phyloP scores from a whole-genome alignment of 768 basidiomycete genomes.

The Auriscalpium vulgare region DNA sequence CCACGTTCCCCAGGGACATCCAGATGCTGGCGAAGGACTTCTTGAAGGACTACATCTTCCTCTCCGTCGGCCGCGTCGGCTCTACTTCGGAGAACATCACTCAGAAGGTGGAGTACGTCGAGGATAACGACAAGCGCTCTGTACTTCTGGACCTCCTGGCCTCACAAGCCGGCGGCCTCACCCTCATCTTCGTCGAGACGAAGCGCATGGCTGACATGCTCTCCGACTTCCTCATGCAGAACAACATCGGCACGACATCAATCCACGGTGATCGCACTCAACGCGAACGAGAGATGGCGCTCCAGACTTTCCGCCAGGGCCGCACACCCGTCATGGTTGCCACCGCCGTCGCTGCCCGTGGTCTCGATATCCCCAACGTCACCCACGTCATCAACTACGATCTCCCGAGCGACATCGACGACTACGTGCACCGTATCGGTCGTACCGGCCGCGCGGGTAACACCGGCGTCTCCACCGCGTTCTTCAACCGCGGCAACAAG shows the following conservation, averaged over 20 bases:
- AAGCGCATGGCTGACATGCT: conserved; percentile 99
- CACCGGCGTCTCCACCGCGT: conserved; percentile 90
- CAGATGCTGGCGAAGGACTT: conserved; percentile 95
- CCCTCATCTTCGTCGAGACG: conserved; percentile 97
- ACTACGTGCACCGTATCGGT: conserved; percentile 98
- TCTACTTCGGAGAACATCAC: conserved; percentile 99
- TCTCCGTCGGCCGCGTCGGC: conserved; percentile 96
- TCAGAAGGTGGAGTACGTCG: conserved; percentile 97
- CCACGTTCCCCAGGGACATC: conserved; percentile 98
- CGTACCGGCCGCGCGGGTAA: conserved; percentile 99
- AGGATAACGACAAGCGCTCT: conserved; percentile 94
- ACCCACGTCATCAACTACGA: conserved; percentile 99
- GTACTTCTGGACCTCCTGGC: conserved; percentile 90
- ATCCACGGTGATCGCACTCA: conserved; percentile 98
- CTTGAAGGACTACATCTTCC: conserved; percentile 97
- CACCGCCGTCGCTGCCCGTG: conserved; percentile 97
- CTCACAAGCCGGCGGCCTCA: conserved; percentile 71
- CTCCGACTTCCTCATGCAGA: conserved; percentile 86
- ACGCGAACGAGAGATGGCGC: conserved; percentile 92
- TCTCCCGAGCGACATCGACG: conserved; percentile 95
- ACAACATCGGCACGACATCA: conserved; percentile 84
- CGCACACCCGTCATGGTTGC: conserved; percentile 96
- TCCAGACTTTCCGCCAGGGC: conserved; percentile 92
- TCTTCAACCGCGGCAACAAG: conserved; percentile 91
- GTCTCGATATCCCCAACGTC: conserved; percentile 98